Evolutionary conservation across 495 filamentous ascomycete species (phyloP), one percentile per base, ranked within the genome.

Genomic region (Aspergillus ellipticus): DNA sequence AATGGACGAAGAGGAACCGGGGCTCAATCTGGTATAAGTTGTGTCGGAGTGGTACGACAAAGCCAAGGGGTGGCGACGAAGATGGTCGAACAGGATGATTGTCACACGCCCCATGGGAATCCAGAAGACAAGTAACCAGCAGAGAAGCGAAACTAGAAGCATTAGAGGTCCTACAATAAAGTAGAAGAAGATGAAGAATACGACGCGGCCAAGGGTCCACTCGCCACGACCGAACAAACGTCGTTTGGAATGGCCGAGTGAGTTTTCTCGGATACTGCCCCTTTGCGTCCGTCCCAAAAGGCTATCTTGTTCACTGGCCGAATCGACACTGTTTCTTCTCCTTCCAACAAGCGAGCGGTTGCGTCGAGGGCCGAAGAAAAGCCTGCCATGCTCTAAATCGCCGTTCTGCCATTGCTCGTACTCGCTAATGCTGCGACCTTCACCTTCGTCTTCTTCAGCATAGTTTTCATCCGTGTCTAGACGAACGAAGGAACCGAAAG

Each of bases 371-470:
- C 94, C 95, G 68, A 99, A 99, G 77, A 97, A 97, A 8, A 97
- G 82, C 13, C 92, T 80, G 4, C 94, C 94, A 71, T 96, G 89
- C 70, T 99, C 94, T 33, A 99, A 75, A 66, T 99, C 94, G 35
- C 94, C 94, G 62, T 87, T 96, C 68, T 99, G 94, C 94, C 94
- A 99, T 68, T 96, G 92, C 68, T 97, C 94, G 70, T 99, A 99
- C 72, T 99, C 94, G 66, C 90, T 96, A 67, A 99, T 97, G 70
- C 92, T 97, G 63, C 94, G 83, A n/a, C 95, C 94, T 73, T 99
- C 94, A n/a, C 92, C 95, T 64, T 96, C 85, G 68, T 99, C 94
- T 70, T 99, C 94, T 60, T 97, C 90, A 20, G 90, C 81, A 68
- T 99, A 99, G 29, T 87, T 85, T 63, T 97, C 94, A 62, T 99